Percentiles rank a stretch among this genome's conserved stretches.
These are phyloP conservation scores for Jamesozyma rosinii DNA, from an alignment of 805 yeast genomes.

Conservation along the genomic window DNA sequence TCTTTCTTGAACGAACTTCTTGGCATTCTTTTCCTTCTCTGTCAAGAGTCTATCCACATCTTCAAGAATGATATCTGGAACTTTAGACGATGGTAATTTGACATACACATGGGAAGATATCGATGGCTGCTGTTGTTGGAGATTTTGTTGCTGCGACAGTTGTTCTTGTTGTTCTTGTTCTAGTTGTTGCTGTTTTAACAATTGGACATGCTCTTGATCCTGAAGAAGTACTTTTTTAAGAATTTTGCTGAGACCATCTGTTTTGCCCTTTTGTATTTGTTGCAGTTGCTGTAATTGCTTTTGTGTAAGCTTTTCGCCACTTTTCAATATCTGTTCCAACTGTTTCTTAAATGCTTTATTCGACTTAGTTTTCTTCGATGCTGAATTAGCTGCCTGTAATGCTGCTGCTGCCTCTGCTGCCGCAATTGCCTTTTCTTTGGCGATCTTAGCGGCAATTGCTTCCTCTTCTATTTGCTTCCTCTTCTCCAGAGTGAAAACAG, in stretches of 20 bases:
- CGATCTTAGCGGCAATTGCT: conserved; percentile 11
- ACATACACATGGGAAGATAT: conserved; percentile 61
- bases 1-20: conserved; percentile 78
- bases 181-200: conserved; percentile 12
- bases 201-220: conserved; percentile 3
- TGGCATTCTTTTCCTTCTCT: conserved; percentile 69
- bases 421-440: conserved; percentile 13
- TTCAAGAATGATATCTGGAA: conserved; percentile 84
- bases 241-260: background rate
- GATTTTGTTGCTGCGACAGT: conserved; percentile 6
- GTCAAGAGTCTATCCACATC: conserved; percentile 67
- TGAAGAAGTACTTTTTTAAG: background rate
- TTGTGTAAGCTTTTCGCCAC: conserved; percentile 19
- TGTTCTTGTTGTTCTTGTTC: conserved; percentile 3
- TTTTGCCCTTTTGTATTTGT: conserved; percentile 10
- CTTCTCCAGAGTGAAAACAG: conserved; percentile 17
- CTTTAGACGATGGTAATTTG: conserved; percentile 77
- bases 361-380: conserved; percentile 8
- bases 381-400: background rate
- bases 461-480: conserved; percentile 12
- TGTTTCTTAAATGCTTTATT: conserved; percentile 16
- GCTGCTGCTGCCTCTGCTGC: conserved; percentile 17
- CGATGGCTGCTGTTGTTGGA: conserved; percentile 15
- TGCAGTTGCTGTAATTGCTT: conserved; percentile 18
- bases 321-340: conserved; percentile 14